Conservation (phyloP, 1,284 basidiomycete genomes). For the Coniferiporia weirii region DNA sequence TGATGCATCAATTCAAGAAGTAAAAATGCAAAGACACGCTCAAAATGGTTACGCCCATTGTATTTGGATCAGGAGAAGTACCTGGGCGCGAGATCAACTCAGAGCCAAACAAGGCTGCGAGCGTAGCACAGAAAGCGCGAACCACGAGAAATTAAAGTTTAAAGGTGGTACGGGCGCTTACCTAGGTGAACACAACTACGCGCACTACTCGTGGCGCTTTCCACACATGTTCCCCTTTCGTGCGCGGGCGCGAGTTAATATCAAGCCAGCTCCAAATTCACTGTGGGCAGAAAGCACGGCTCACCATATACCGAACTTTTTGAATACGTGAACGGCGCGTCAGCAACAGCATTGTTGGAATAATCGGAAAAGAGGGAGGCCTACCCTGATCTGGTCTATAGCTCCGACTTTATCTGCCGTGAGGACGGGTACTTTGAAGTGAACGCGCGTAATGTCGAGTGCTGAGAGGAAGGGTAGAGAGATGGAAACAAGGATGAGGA, state of each 20-base stretch:
- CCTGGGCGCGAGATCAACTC: background rate
- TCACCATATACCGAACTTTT: background rate
- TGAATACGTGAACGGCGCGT: background rate
- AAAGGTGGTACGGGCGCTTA: background rate
- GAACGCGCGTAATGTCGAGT: slow-evolving; percentile 57
- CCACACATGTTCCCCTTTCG: background rate
- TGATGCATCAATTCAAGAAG: background rate
- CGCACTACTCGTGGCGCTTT: background rate
- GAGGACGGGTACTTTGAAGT: slow-evolving; percentile 36
- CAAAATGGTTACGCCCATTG: background rate
- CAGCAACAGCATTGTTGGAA: background rate
- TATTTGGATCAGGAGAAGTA: background rate
- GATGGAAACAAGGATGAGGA: slow-evolving; percentile 63
- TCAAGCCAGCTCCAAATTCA: background rate
- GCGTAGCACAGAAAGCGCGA: background rate
- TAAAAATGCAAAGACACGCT: background rate
- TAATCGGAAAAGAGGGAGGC: slow-evolving; percentile 25
- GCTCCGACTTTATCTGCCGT: slow-evolving; percentile 28
- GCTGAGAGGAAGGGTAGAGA: slow-evolving; percentile 61
- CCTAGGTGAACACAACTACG: background rate
- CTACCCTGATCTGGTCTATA: slow-evolving; percentile 48
- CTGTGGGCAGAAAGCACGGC: background rate
- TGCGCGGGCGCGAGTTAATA: background rate
- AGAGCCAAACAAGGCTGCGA: background rate
- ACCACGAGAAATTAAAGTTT: background rate